These are phyloP conservation scores for Ceratocystis papillata DNA, from an alignment of 2,329 filamentous ascomycete genomes.

Conservation along the genomic window DNA sequence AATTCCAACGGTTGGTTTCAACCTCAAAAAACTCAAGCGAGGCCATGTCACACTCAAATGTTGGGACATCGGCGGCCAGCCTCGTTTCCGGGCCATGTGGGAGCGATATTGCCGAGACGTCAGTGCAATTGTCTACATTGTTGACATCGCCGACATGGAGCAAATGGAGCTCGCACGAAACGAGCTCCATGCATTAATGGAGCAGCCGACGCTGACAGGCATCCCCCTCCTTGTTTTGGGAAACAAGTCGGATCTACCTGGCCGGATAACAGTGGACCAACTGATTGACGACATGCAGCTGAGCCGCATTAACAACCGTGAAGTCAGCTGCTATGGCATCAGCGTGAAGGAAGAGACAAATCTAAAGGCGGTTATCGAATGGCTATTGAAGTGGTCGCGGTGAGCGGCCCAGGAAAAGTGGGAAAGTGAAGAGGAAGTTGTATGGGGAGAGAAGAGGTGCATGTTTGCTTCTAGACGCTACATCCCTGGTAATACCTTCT, in stretches of 20 bases:
- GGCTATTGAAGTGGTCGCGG: constrained; percentile 82
- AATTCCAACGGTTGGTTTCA: constrained; percentile 96
- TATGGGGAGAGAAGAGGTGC: constrained; percentile 23
- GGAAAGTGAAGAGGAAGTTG: neutral
- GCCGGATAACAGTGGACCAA: constrained; percentile 86
- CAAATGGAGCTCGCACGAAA: constrained; percentile 77
- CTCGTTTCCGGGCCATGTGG: constrained; percentile 97
- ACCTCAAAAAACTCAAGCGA: constrained; percentile 96
- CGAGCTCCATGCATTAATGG: constrained; percentile 80
- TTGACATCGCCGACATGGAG: constrained; percentile 80
- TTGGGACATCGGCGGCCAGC: constrained; percentile 96
- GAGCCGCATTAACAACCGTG: constrained; percentile 77
- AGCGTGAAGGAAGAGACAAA: constrained; percentile 99
- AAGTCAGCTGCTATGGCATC: constrained; percentile 97
- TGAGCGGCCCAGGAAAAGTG: constrained; percentile 37
- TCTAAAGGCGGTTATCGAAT: constrained; percentile 90
- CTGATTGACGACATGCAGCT: constrained; percentile 87
- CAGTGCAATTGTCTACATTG: constrained; percentile 96
- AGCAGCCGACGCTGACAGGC: constrained; percentile 70
- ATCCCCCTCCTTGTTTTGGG: constrained; percentile 90
- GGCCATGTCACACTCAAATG: constrained; percentile 98
- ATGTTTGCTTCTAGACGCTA: too few species aligned
- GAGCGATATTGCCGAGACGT: constrained; percentile 96
- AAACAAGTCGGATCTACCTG: constrained; percentile 92
- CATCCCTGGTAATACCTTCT: too few species aligned